phyloP scores from a whole-genome alignment of 768 basidiomycete genomes.

The Panaeolus cyanescens region DNA sequence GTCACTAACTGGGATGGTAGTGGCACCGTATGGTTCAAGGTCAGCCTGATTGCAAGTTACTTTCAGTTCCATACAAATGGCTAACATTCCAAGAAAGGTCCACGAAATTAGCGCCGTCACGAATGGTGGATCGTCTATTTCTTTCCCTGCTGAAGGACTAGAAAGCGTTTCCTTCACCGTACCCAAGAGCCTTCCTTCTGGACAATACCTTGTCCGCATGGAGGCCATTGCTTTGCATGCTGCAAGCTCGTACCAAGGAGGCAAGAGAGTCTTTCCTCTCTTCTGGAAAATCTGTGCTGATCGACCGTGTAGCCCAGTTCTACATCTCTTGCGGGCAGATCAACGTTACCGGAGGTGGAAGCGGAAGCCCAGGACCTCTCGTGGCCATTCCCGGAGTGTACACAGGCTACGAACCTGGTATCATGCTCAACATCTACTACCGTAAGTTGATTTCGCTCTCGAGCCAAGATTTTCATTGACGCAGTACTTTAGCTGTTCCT shows the following conservation, averaged over 20 bases:
- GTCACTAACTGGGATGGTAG: slow-evolving; percentile 39
- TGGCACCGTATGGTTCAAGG: slow-evolving; percentile 47
- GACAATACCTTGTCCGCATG: slow-evolving; percentile 39
- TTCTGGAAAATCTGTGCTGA: neutral
- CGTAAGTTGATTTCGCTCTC: slow-evolving; percentile 9
- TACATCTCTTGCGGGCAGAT: slow-evolving; percentile 40
- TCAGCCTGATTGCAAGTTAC: too few relatives aligned
- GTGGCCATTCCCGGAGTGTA: slow-evolving; percentile 20
- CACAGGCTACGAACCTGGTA: slow-evolving; percentile 23
- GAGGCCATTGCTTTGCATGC: slow-evolving; percentile 42
- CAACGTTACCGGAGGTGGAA: slow-evolving; percentile 40
- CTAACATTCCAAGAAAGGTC: too few relatives aligned
- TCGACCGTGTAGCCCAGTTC: slow-evolving; percentile 25
- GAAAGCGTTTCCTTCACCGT: slow-evolving; percentile 35
- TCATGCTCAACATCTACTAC: slow-evolving; percentile 24
- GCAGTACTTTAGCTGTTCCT: slow-evolving; percentile 16
- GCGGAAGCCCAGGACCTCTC: slow-evolving; percentile 15
- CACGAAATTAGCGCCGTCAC: slow-evolving; percentile 43
- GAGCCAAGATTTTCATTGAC: neutral
- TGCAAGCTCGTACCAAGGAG: slow-evolving; percentile 35
- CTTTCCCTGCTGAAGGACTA: slow-evolving; percentile 34
- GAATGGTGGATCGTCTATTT: slow-evolving; percentile 38
- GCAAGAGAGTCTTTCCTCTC: slow-evolving; percentile 19
- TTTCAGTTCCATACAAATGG: too few relatives aligned
- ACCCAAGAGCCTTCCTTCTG: slow-evolving; percentile 34